phyloP scores from a whole-genome alignment of 257 asterid genomes.

The Cinchona pubescens region DNA sequence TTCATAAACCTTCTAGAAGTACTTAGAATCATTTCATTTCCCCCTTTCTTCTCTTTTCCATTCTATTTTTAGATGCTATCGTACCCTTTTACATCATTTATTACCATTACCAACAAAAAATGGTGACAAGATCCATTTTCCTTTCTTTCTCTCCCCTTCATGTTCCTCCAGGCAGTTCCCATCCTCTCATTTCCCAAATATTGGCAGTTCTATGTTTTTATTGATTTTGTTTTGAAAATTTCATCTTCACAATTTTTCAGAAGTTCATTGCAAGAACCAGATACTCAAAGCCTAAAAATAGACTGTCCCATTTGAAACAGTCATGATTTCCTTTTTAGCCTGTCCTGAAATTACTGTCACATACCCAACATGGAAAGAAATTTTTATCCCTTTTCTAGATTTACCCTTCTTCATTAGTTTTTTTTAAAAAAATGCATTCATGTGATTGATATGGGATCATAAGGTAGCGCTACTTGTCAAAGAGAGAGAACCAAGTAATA shows the following conservation, averaged over 20 bases:
- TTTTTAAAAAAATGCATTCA: too few relatives aligned
- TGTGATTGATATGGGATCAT: too few relatives aligned
- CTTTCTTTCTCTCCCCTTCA: not conserved
- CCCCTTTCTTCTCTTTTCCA: not conserved
- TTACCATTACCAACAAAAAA: too few relatives aligned
- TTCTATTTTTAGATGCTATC: not conserved
- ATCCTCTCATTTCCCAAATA: not conserved
- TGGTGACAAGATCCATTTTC: not conserved
- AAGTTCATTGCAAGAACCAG: not conserved
- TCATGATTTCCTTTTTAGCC: too few relatives aligned
- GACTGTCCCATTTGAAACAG: too few relatives aligned
- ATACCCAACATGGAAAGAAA: too few relatives aligned
- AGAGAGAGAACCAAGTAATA: too few relatives aligned
- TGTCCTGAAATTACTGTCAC: too few relatives aligned
- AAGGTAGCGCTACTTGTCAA: too few relatives aligned
- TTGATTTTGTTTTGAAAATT: not conserved
- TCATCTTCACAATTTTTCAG: not conserved
- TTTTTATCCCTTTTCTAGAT: too few relatives aligned
- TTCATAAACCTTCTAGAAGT: not conserved
- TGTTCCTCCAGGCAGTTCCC: not conserved
- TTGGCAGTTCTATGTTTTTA: not conserved
- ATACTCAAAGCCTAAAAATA: not conserved
- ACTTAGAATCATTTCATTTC: not conserved
- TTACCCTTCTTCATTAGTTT: too few relatives aligned
- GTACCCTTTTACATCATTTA: not conserved